These are phyloP conservation scores for Thuja plicata DNA, from an alignment of 83 land plant species.

Conservation along the genomic window DNA sequence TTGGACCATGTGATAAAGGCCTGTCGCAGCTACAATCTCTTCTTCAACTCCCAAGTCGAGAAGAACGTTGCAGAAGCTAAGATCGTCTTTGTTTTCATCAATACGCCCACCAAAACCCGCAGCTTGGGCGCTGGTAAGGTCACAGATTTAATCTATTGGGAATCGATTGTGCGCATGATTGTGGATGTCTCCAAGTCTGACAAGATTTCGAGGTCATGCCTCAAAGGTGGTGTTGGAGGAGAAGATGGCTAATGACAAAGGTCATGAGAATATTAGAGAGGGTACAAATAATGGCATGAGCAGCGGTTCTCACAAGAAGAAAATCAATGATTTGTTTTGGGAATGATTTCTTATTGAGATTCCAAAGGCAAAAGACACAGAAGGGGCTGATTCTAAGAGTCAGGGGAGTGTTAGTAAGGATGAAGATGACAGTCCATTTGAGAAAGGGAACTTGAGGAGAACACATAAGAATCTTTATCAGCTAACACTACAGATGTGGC, in stretches of 20 bases:
- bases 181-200: conserved; percentile 62
- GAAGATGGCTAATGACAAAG: background rate
- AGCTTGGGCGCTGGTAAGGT: conserved; percentile 82
- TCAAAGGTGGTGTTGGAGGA: background rate
- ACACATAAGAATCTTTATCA: conserved; percentile 22
- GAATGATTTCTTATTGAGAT: conserved; percentile 71
- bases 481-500: conserved; percentile 33
- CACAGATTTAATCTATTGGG: conserved; percentile 84
- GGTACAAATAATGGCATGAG: background rate
- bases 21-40: conserved; percentile 68
- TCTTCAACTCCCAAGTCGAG: conserved; percentile 74
- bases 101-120: conserved; percentile 75
- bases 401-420: conserved; percentile 23
- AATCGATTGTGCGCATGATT: conserved; percentile 78
- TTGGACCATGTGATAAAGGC: conserved; percentile 71
- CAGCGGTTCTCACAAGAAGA: background rate
- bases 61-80: conserved; percentile 65
- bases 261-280: background rate
- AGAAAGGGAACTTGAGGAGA: conserved; percentile 16
- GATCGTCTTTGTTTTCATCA: conserved; percentile 78
- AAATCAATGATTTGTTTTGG: conserved; percentile 74
- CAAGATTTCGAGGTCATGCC: background rate
- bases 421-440: conserved; percentile 22
- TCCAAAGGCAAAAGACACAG: conserved; percentile 58
- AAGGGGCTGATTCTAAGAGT: conserved; percentile 57